Conservation (phyloP, 768 basidiomycete genomes). For the Russula earlei region DNA sequence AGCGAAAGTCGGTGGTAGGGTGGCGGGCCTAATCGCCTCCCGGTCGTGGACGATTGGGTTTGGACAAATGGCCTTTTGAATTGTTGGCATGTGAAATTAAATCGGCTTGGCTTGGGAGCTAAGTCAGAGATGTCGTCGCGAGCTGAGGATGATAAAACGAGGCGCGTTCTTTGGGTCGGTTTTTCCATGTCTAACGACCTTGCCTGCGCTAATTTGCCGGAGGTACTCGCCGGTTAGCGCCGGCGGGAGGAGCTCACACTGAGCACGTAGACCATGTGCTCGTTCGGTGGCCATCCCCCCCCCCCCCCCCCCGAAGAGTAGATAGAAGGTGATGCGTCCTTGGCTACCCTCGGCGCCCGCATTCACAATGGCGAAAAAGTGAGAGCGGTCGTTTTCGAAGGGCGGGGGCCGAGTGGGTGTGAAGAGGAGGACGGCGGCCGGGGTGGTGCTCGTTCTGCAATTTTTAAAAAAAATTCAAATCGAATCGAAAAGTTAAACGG, state of each 20-base stretch:
- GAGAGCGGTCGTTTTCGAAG: too few species aligned
- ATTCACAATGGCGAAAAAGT: not conserved
- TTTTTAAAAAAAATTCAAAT: too few species aligned
- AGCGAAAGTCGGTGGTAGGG: slow-evolving; percentile 1
- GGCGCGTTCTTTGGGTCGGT: not conserved
- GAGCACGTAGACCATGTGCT: not conserved
- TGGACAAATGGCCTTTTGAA: too few species aligned
- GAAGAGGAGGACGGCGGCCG: slow-evolving; percentile 8
- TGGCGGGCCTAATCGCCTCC: not conserved
- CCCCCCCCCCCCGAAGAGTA: too few species aligned
- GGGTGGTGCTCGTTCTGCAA: not conserved
- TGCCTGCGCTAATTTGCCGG: too few species aligned
- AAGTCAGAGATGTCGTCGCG: too few species aligned
- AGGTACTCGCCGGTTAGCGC: not conserved
- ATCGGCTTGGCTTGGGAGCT: too few species aligned
- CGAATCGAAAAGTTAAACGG: slow-evolving; percentile 8
- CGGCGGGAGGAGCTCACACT: not conserved
- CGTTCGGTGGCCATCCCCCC: too few species aligned
- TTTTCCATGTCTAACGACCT: too few species aligned
- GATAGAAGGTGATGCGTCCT: slow-evolving; percentile 7
- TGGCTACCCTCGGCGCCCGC: slow-evolving; percentile 8
- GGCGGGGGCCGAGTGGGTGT: not conserved
- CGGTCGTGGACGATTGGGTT: not conserved
- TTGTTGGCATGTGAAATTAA: too few species aligned
- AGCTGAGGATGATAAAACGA: not conserved